Base-by-base conservation (phyloP, 2,329 filamentous ascomycete genomes). In the Scytalidium sp. region DNA sequence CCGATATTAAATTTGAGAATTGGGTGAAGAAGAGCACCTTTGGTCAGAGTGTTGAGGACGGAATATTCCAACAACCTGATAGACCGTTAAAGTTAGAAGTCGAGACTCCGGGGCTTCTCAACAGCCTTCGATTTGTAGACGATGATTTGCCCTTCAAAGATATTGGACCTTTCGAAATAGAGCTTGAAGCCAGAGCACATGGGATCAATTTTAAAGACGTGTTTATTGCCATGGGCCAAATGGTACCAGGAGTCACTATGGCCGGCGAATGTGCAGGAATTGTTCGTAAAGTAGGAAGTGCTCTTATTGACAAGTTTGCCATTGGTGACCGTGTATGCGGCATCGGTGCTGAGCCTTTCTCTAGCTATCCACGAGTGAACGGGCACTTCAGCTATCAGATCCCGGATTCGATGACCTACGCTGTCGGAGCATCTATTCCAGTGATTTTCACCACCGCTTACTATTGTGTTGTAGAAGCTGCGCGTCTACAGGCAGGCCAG, bases 261-360 rank as follows among this genome's bases (percentile, higher is more conserved):
- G 64, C 60, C 19, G 56, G 61, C 11, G 65, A 68, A 50, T 61
- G 57, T 36, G 54, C 55, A 45, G 65, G 65, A 15, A 20, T 67
- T 25, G 52, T 68, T 8, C 53, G 53, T 3, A 45, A 47, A 2
- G 54, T 65, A 10, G 66, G 66, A 1, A 20, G 29, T 15, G 19
- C 17, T 19, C 2, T 50, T 46, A 9, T 41, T 60, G n/a, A 15
- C n/a, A 9, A 17, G 13, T 47, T 65, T 17, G 48, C 57, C 13
- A 49, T 61, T 23, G 65, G 65, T 13, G 60, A 67, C 39, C 50
- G 60, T 17, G 63, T 69, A n/a, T 55, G 62, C 2, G 64, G 54
- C 3, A 29, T 59, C 17, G 50, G 54, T 7, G 39, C 50, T 15
- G 60, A 58, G 15, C 39, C 48, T 11, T 65, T 62, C 47, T 55